These are phyloP conservation scores for Hypomontagnella submonticulosa DNA, from an alignment of 495 filamentous ascomycete species.

Conservation along the genomic window DNA sequence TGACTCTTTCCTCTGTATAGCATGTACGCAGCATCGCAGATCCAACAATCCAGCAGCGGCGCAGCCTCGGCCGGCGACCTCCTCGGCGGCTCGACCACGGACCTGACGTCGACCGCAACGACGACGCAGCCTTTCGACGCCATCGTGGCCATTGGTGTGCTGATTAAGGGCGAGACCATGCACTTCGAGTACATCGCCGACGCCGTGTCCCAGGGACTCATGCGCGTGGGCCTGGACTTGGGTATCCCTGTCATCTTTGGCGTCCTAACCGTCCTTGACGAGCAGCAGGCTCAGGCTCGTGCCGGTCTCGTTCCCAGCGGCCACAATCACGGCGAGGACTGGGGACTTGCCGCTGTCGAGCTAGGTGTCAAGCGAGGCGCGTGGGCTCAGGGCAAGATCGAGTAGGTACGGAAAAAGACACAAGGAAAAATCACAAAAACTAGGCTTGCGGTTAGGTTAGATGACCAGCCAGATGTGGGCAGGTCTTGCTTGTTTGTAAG, in stretches of 20 bases:
- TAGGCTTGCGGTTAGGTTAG: not conserved
- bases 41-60: slow-evolving; percentile 74
- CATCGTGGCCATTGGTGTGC: slow-evolving; percentile 91
- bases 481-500: not conserved
- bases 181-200: slow-evolving; percentile 99
- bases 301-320: slow-evolving; percentile 75
- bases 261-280: slow-evolving; percentile 85
- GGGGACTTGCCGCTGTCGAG: slow-evolving; percentile 82
- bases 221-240: slow-evolving; percentile 90
- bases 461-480: not conserved
- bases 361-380: slow-evolving; percentile 74
- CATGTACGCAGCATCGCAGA: slow-evolving; percentile 85
- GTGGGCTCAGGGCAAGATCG: slow-evolving; percentile 73
- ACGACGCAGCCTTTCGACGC: slow-evolving; percentile 80
- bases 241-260: slow-evolving; percentile 93
- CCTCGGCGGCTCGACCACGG: slow-evolving; percentile 72
- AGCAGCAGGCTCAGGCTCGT: slow-evolving; percentile 86
- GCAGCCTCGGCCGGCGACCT: slow-evolving; percentile 82
- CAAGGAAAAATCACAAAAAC: not conserved
- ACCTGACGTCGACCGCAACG: slow-evolving; percentile 57
- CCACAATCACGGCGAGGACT: slow-evolving; percentile 90
- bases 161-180: slow-evolving; percentile 98
- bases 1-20: slow-evolving; percentile 52
- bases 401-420: slow-evolving; percentile 35
- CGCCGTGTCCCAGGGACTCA: slow-evolving; percentile 86